Conservation (phyloP, 176 grass and related monocot species). For the Phragmites australis region DNA sequence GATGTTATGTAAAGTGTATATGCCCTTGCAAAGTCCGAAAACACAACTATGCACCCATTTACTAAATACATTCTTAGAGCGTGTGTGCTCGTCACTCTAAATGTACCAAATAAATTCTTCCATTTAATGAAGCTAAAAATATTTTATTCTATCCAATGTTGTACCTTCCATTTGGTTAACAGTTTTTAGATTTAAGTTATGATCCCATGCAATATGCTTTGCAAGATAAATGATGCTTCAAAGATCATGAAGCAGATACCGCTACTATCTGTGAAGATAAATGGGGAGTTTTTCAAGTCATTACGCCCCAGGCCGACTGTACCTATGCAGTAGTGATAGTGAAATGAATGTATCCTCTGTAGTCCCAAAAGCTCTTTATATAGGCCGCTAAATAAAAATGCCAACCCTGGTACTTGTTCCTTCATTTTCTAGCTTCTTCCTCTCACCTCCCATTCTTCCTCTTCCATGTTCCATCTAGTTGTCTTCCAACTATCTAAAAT, state of each 20-base stretch:
- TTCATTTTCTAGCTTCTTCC: slow-evolving; percentile 42
- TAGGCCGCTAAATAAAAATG: slow-evolving; percentile 48
- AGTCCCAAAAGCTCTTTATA: slow-evolving; percentile 45
- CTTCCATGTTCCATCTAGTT: slow-evolving; percentile 19
- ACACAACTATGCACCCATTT: not conserved
- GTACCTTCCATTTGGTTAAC: too few relatives aligned
- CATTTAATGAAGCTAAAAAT: too few relatives aligned
- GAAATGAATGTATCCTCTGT: slow-evolving; percentile 22
- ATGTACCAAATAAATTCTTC: too few relatives aligned
- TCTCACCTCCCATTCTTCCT: slow-evolving; percentile 3
- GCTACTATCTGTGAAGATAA: slow-evolving; percentile 76
- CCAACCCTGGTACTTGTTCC: slow-evolving; percentile 42
- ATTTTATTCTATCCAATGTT: not conserved
- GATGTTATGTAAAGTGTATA: not conserved
- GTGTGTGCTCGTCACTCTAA: not conserved
- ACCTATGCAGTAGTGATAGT: slow-evolving; percentile 65
- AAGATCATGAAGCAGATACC: slow-evolving; percentile 99
- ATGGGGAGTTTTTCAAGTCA: slow-evolving; percentile 84
- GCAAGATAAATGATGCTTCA: slow-evolving; percentile 79
- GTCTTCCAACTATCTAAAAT: slow-evolving; percentile 27
- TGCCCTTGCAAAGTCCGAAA: not conserved
- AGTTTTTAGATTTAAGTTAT: not conserved
- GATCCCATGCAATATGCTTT: slow-evolving; percentile 30
- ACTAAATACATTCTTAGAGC: not conserved
- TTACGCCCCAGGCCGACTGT: slow-evolving; percentile 70